Evolutionary conservation across 306 rosid species (phyloP).

Genomic region (Comarum palustre): DNA sequence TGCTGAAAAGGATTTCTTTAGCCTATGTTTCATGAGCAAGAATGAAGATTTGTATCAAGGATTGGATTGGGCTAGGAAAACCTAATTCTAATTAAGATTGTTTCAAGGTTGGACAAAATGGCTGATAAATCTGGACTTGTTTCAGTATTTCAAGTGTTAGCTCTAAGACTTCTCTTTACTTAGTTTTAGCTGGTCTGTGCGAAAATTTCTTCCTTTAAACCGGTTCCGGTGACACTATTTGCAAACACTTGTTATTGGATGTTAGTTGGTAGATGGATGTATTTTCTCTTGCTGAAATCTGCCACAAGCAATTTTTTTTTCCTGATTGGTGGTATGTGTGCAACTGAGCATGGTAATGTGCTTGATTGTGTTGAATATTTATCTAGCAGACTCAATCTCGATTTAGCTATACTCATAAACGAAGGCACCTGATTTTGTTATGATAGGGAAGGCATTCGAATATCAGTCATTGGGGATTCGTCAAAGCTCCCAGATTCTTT

Average conservation of each 20-base stretch:
- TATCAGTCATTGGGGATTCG: constrained; percentile 68
- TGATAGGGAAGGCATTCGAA: constrained; percentile 51
- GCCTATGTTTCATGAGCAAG: background rate
- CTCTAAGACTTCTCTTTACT: background rate
- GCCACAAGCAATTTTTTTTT: background rate
- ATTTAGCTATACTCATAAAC: background rate
- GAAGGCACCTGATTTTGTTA: background rate
- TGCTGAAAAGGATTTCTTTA: background rate
- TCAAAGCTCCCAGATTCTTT: constrained; percentile 49
- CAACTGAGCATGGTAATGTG: too few species aligned
- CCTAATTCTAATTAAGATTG: background rate
- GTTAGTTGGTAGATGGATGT: background rate
- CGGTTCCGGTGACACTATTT: background rate
- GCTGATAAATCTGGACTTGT: background rate
- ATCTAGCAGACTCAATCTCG: background rate
- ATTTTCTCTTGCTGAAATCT: background rate
- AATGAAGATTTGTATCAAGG: background rate
- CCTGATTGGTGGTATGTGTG: too few species aligned
- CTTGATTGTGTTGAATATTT: background rate
- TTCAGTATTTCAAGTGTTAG: background rate
- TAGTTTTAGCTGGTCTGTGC: background rate
- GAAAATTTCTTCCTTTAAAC: background rate
- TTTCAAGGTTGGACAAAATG: background rate
- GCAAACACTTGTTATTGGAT: background rate
- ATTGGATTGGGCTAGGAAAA: background rate